Conservation (phyloP, 1,284 basidiomycete species). For the Peniophora sp. region DNA sequence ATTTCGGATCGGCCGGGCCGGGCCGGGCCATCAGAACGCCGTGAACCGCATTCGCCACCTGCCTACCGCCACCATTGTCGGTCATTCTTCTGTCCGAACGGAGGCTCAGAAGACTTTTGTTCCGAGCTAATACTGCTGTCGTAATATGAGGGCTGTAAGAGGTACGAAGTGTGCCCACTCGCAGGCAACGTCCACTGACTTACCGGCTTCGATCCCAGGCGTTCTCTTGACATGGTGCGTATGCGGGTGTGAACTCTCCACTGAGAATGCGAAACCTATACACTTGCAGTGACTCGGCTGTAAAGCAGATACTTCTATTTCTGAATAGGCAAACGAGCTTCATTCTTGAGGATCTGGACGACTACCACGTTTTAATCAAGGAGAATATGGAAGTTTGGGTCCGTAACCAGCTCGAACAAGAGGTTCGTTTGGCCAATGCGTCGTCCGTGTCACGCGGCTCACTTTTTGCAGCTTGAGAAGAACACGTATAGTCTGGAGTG, state of each 20-base stretch:
- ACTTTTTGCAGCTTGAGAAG: slow-evolving; percentile 31
- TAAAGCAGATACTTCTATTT: slow-evolving; percentile 81
- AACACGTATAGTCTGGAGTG: slow-evolving; percentile 37
- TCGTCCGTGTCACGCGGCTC: background rate
- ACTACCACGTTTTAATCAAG: slow-evolving; percentile 77
- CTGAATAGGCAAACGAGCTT: slow-evolving; percentile 77
- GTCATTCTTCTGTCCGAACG: no score
- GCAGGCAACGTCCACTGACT: no score
- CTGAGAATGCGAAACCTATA: background rate
- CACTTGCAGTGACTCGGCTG: slow-evolving; percentile 81
- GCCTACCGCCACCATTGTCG: no score
- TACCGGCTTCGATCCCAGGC: slow-evolving; percentile 34
- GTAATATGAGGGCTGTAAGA: no score
- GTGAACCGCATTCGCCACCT: no score
- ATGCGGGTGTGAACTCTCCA: background rate
- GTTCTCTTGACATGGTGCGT: slow-evolving; percentile 68
- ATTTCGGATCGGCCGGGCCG: no score
- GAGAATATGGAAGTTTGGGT: slow-evolving; percentile 75
- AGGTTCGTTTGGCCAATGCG: slow-evolving; percentile 51
- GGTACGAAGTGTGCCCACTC: no score
- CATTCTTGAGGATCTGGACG: slow-evolving; percentile 84
- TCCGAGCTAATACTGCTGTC: no score
- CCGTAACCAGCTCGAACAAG: slow-evolving; percentile 62
- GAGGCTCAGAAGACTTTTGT: no score
- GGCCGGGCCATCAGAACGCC: no score